A percentile compares a stretch with the other conserved stretches of the same genome.
phyloP scores from a whole-genome alignment of 2,329 filamentous ascomycete genomes.

The Aspergillus terreus region DNA sequence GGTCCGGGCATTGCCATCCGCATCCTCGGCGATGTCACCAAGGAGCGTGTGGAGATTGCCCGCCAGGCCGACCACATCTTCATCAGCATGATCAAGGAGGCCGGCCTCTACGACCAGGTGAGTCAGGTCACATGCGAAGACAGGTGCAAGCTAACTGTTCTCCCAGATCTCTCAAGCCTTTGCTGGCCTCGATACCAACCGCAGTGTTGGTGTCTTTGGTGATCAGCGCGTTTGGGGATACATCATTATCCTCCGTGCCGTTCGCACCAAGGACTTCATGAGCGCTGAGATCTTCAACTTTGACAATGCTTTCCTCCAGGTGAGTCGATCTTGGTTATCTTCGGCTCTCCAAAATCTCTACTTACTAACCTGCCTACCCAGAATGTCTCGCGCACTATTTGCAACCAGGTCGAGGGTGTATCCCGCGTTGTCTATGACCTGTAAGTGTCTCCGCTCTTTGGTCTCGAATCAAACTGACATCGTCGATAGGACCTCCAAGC shows the following conservation, averaged over 20 bases:
- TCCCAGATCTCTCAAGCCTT: slow-evolving; percentile 61
- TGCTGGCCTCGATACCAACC: slow-evolving; percentile 63
- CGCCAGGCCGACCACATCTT: slow-evolving; percentile 45
- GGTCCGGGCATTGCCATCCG: slow-evolving; percentile 68
- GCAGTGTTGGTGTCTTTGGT: slow-evolving; percentile 55
- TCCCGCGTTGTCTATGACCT: background rate
- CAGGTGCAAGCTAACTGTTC: too few species aligned
- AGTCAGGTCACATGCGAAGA: too few species aligned
- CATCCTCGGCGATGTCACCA: slow-evolving; percentile 80
- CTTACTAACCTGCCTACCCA: slow-evolving; percentile 54
- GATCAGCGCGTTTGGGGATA: slow-evolving; percentile 53
- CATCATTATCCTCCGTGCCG: slow-evolving; percentile 58
- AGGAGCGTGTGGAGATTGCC: slow-evolving; percentile 73
- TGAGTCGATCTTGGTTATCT: too few species aligned
- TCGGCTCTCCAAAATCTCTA: too few species aligned
- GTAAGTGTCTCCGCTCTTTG: slow-evolving; percentile 43
- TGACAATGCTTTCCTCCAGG: too few species aligned
- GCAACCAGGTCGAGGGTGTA: slow-evolving; percentile 68
- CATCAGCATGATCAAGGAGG: slow-evolving; percentile 43
- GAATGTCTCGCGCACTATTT: slow-evolving; percentile 66
- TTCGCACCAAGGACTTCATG: slow-evolving; percentile 68
- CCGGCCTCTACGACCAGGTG: slow-evolving; percentile 46
- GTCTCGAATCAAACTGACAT: background rate
- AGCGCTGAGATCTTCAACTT: slow-evolving; percentile 59
- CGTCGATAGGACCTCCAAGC: slow-evolving; percentile 50